Evolutionary conservation across 805 yeast species (phyloP), one percentile per base, ranked within the genome.

Genomic region (Ogataea haglerorum): DNA sequence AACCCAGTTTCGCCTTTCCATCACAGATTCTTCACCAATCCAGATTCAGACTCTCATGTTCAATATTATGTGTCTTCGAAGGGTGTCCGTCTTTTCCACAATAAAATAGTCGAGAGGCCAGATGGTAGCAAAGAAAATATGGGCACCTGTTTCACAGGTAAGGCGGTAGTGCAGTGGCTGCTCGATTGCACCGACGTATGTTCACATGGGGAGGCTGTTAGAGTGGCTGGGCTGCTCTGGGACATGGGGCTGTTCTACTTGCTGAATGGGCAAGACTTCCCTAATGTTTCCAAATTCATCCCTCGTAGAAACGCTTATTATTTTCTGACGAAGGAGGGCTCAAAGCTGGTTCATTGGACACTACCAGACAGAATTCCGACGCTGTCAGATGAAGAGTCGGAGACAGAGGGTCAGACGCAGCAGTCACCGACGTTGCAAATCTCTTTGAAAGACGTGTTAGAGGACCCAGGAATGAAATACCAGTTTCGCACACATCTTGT

Each of bases 111-210:
- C 12, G 42, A 41, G 25, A 36, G 18, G 19, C 27, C 18, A 7
- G 49, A 44, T 19, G 52, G 40, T 10, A 34, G 23, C 39, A 49
- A 52, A 5, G 70, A 73, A 44, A 41, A 48, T 4, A 54, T 72
- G 2, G 63, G 69, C n/a, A 72, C 70, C 50, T 73, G 79, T 39
- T 71, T 86, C 46, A 73, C 85, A 2, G 95, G 96, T 0, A 84
- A 84, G 51, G 83, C 93, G 0, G 66, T 83, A 0, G 73, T 80
- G 61, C 96, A 89, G 54, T 91, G 96, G 95, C 54, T 91, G 6
- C 72, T 83, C 77, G 98, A 91, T 48, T 89, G 96, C 55, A 85
- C 96, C 1, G 93, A 86, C 53, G 67, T 82, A 1, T 58, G 80
- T 49, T 70, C 70, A 37, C 56, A 62, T 0, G 63, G 65, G 10